These are phyloP conservation scores for Jatropha podagrica DNA, from an alignment of 441 rosid genomes.

Conservation along the genomic window DNA sequence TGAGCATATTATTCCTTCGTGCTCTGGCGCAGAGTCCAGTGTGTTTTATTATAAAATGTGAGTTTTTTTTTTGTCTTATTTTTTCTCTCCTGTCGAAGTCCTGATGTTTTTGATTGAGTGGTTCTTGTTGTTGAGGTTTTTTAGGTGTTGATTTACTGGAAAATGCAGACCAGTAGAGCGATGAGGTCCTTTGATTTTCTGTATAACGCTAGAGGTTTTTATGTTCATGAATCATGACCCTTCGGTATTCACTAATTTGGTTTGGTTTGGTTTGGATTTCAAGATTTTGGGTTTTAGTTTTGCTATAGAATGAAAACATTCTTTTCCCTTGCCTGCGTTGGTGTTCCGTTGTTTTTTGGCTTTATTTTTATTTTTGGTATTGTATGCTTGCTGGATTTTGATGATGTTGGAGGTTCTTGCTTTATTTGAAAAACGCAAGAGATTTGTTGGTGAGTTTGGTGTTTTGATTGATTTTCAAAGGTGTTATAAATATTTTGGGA, in stretches of 20 bases:
- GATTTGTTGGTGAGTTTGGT: not conserved
- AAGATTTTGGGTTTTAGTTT: not conserved
- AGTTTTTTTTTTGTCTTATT: not conserved
- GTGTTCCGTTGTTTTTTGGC: too few relatives aligned
- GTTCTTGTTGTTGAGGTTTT: not conserved
- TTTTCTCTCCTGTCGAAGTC: not conserved
- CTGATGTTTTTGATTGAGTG: not conserved
- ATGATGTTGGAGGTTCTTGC: not conserved
- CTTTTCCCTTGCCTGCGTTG: not conserved
- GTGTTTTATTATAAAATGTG: slow-evolving; percentile 47
- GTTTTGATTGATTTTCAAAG: not conserved
- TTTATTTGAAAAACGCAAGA: not conserved
- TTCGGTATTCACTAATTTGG: not conserved
- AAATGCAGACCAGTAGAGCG: not conserved
- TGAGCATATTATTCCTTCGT: slow-evolving; percentile 50
- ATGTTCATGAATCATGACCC: not conserved
- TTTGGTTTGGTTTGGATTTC: not conserved
- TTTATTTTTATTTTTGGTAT: not conserved
- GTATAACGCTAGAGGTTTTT: not conserved
- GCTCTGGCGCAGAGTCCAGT: slow-evolving; percentile 37
- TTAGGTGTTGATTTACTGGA: not conserved
- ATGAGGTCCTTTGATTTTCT: not conserved
- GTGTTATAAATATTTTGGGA: not conserved
- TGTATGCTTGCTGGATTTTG: not conserved
- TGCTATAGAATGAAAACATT: not conserved